phyloP scores from a whole-genome alignment of 73 alveolate species.

The Uronychia binucleata region DNA sequence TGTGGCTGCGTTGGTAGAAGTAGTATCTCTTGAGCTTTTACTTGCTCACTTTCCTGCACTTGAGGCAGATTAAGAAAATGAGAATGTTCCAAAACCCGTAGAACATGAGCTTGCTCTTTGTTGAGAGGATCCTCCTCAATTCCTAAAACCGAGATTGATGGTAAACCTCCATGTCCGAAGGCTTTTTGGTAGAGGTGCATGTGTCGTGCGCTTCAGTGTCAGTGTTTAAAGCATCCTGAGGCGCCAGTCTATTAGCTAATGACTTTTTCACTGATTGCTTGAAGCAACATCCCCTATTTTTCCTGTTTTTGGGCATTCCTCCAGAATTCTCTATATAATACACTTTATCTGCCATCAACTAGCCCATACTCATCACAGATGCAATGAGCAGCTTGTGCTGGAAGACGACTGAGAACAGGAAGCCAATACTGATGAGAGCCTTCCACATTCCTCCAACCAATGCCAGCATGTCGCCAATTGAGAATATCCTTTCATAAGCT shows the following conservation, averaged over 20 bases:
- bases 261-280: background rate
- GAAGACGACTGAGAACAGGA: background rate
- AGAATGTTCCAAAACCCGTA: background rate
- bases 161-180: background rate
- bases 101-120: background rate
- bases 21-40: background rate
- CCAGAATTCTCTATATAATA: background rate
- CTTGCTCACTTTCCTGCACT: background rate
- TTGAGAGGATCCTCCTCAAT: background rate
- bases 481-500: background rate
- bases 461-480: background rate
- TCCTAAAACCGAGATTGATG: background rate
- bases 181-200: background rate
- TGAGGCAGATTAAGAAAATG: background rate
- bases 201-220: background rate
- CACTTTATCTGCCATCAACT: background rate
- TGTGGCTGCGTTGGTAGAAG: too few species aligned
- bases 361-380: background rate
- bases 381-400: background rate
- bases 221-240: background rate
- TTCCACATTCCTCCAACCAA: constrained; percentile 1
- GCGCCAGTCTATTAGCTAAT: background rate
- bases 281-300: background rate
- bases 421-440: background rate
- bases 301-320: background rate